Evolutionary conservation across 139 green algal species (phyloP).

Genomic region (Monoraphidium neglectum): DNA sequence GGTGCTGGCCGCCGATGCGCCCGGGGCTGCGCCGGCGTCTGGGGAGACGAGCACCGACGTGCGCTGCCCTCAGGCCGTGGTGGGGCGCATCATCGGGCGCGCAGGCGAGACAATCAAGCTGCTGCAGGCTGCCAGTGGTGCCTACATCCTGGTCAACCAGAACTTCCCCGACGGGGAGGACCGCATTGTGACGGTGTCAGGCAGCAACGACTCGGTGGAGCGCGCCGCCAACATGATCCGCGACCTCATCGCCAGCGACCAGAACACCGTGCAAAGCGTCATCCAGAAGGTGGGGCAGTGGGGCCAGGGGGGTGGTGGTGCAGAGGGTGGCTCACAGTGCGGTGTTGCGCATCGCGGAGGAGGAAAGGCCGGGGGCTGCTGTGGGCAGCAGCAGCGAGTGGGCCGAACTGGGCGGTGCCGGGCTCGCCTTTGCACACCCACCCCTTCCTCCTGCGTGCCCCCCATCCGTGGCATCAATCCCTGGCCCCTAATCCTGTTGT

Average conservation of each 20-base stretch:
- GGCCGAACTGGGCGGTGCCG: too few relatives aligned
- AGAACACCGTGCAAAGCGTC: slow-evolving; percentile 72
- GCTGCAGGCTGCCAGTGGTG: slow-evolving; percentile 88
- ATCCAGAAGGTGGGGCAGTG: slow-evolving; percentile 78
- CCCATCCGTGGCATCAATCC: background rate
- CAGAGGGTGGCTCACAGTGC: too few relatives aligned
- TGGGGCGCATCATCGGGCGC: slow-evolving; percentile 94
- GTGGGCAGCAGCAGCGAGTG: too few relatives aligned
- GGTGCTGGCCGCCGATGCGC: slow-evolving; percentile 15
- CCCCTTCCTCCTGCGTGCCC: background rate
- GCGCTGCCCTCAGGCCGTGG: slow-evolving; percentile 79
- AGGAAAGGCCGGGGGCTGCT: too few relatives aligned
- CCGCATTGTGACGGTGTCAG: slow-evolving; percentile 75
- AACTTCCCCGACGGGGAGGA: slow-evolving; percentile 52
- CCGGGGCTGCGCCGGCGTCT: background rate
- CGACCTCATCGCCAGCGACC: slow-evolving; percentile 87
- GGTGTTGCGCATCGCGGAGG: too few relatives aligned
- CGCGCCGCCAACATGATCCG: slow-evolving; percentile 74
- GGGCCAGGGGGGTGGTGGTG: background rate
- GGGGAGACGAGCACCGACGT: slow-evolving; percentile 38
- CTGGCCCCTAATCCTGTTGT: background rate
- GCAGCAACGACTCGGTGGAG: slow-evolving; percentile 60
- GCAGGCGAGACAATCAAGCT: slow-evolving; percentile 96
- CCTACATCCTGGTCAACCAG: slow-evolving; percentile 78
- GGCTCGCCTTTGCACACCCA: background rate